Evolutionary conservation across 169 alveolate genomes (phyloP), one percentile per base, ranked within the genome.

Genomic region (Ichthyophthirius multifiliis): DNA sequence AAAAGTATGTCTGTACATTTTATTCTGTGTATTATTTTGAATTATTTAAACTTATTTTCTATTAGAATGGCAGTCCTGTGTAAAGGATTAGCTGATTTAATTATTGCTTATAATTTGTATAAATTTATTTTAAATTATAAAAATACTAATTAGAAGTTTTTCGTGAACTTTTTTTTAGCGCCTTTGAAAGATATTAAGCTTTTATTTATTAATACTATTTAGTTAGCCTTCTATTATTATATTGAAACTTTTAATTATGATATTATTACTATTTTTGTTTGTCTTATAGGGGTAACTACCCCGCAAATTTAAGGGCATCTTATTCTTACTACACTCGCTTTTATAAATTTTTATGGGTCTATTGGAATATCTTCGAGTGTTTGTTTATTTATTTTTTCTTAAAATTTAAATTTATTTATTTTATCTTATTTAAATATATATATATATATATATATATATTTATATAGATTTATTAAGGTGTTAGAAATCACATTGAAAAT

Each of bases 201-300:
- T 27, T 27, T 55, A 39, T 13, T 27, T 7, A 3, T 55, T 27
- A 55, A 55, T 27, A 55, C 71, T 0, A 20, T 27, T 10, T 27
- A 55, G 23, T 39, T 55, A 55, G 71, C 71, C 9, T 39, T 55
- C 10, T 55, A 27, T 23, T 55, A 55, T 27, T 55, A 55, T 55
- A 55, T 55, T 27, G 71, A 55, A 55, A 55, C 71, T 9, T 55
- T 55, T 27, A 55, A 55, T 6, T 55, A 55, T 55, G 71, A 55
- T 5, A 55, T 55, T 27, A 34, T 55, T 4, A 55, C 71, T 27
- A 27, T 55, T 1, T 55, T 34, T 27, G 43, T 55, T 6, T 55
- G 71, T 27, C 12, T 55, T 2, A 4, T 55, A 2, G 71, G 71
- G 31, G 31, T 55, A 10, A 10, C 23, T 27, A 55, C 71, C 18